A percentile compares a stretch with the other conserved stretches of the same genome.
Evolutionary conservation across 768 basidiomycete species (phyloP).

Genomic region (Mrakia gelida): DNA sequence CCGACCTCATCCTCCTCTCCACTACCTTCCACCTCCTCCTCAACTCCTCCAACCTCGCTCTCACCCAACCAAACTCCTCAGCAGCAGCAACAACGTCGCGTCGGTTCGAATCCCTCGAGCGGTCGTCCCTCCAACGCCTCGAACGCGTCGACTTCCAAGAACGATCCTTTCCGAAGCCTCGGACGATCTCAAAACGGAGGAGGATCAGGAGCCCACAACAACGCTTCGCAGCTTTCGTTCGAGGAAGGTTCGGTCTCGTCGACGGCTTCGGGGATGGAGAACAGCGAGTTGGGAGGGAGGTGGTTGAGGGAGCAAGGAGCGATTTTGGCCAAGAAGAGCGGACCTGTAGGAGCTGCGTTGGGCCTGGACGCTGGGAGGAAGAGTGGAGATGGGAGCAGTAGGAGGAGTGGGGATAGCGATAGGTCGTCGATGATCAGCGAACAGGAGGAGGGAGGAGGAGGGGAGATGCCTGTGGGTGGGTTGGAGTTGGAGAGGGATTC

Average conservation of each 20-base stretch:
- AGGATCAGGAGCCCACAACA: neutral
- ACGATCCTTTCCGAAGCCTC: neutral
- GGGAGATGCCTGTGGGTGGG: neutral
- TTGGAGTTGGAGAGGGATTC: slow-evolving; percentile 23
- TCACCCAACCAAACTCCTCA: neutral
- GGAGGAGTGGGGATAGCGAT: neutral
- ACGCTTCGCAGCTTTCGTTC: neutral
- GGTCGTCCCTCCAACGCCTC: neutral
- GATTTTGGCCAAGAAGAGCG: slow-evolving; percentile 3
- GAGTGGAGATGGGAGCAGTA: neutral
- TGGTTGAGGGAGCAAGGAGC: slow-evolving; percentile 74
- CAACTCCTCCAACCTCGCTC: neutral
- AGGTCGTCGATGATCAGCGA: slow-evolving; percentile 11
- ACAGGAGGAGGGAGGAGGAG: neutral
- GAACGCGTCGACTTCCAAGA: neutral
- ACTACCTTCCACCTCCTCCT: neutral
- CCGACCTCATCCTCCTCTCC: neutral
- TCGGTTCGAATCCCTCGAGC: neutral
- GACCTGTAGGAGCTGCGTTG: neutral
- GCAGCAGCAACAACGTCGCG: neutral
- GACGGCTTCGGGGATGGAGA: slow-evolving; percentile 34
- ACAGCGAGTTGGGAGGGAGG: slow-evolving; percentile 64
- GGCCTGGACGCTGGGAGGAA: neutral
- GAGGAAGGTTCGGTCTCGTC: slow-evolving; percentile 18
- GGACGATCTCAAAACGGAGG: neutral